Evolutionary conservation across 2,329 filamentous ascomycete genomes (phyloP), one percentile per base, ranked within the genome.

Genomic region (Diplodia seriata): DNA sequence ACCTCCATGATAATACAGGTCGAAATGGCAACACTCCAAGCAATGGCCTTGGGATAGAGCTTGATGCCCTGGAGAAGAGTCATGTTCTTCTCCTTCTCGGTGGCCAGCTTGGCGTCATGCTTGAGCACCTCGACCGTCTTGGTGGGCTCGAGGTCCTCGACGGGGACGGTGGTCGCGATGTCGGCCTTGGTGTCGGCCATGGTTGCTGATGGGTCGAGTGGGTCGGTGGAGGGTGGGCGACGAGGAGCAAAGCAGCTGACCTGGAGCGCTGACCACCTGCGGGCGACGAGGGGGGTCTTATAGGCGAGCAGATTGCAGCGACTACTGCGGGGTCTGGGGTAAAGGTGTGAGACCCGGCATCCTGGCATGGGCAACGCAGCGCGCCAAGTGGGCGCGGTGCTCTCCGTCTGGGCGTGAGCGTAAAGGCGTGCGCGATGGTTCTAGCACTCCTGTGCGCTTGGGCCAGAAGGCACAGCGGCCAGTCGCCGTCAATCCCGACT

Each of bases 41-140:
- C 85, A 68, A 96, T 89, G 26, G 93, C 93, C 82, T 96, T 94
- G 68, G 92, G 93, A 76, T 97, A 97, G 31, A 95, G 84, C 75
- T 84, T 88, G 77, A 97, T 85, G 70, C 92, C 93, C 81, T 97
- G 88, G 76, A 86, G 75, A 68, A 97, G 82, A 14, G 80, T 82
- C 82, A 85, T 84, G 61, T 76, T 80, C 69, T 82, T 81, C 71
- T 85, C 83, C 68, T 82, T 83, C 54, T 83, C 81, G 4, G 81
- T 81, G 15, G 82, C 82, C 23, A 75, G 75, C 66, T 79, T 79
- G 47, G 82, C 82, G 71, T 82, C 79, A 68, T 77, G 72, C 70
- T 80, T 77, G 59, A 80, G 70, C 33, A 73, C 73, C 62, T 76
- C 71, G 15, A 74, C 74, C 36, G 76, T 67, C 64, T 67, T 66